phyloP scores from a whole-genome alignment of 805 yeast species.

The Nakazawaea laoshanensis region DNA sequence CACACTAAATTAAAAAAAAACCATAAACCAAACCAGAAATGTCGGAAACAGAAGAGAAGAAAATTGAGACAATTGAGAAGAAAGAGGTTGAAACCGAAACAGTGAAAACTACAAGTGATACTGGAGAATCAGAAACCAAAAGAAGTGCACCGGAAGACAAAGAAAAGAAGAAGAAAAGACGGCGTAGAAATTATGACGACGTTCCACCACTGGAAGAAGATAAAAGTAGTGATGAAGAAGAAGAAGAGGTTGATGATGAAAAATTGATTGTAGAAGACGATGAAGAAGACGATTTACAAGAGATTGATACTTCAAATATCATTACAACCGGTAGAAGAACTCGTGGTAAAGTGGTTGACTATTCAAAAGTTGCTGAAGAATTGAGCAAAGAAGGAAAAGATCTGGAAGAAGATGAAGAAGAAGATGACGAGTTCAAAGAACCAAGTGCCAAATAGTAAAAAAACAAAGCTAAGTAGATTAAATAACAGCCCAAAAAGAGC shows the following conservation, averaged over 20 bases:
- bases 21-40: not conserved
- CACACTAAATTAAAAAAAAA: not conserved
- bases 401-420: slow-evolving; percentile 39
- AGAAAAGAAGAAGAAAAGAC: slow-evolving; percentile 44
- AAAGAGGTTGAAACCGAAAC: slow-evolving; percentile 1
- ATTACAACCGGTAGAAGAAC: slow-evolving; percentile 85
- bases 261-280: slow-evolving; percentile 47
- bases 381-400: slow-evolving; percentile 40
- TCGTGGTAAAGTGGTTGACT: slow-evolving; percentile 83
- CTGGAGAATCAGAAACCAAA: slow-evolving; percentile 8
- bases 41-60: slow-evolving; percentile 1
- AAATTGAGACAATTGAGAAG: slow-evolving; percentile 1
- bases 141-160: slow-evolving; percentile 16
- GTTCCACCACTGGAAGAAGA: slow-evolving; percentile 40
- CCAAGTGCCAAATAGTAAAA: slow-evolving; percentile 15
- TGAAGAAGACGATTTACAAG: slow-evolving; percentile 72
- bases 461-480: too few relatives aligned
- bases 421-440: slow-evolving; percentile 41
- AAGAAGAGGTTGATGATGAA: slow-evolving; percentile 36
- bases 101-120: slow-evolving; percentile 1
- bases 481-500: too few relatives aligned
- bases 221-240: slow-evolving; percentile 32
- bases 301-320: slow-evolving; percentile 76
- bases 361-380: slow-evolving; percentile 69
- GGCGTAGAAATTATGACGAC: slow-evolving; percentile 54